A percentile compares a stretch with the other conserved stretches of the same genome.
These are phyloP conservation scores for Hypoxylon cercidicola DNA, from an alignment of 495 filamentous ascomycete genomes.

Conservation along the genomic window DNA sequence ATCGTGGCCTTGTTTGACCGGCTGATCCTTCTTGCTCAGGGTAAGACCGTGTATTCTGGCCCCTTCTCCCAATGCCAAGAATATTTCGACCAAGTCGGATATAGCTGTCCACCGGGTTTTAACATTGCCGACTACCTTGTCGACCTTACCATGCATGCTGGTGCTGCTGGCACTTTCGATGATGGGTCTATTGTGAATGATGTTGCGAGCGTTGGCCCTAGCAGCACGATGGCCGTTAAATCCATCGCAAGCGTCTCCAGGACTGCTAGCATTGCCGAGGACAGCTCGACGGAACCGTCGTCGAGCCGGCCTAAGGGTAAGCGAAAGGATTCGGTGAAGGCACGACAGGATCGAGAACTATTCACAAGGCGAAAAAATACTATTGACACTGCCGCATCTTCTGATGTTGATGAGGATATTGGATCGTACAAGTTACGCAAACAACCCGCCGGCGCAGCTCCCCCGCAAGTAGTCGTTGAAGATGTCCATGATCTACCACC, in stretches of 20 bases:
- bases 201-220: constrained; percentile 79
- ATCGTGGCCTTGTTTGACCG: constrained; percentile 99
- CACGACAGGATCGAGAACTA: constrained; percentile 87
- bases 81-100: constrained; percentile 92
- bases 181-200: constrained; percentile 69
- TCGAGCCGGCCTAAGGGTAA: constrained; percentile 70
- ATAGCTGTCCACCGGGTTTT: constrained; percentile 93
- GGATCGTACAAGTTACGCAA: constrained; percentile 71
- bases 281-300: constrained; percentile 57
- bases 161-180: constrained; percentile 51
- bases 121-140: constrained; percentile 99
- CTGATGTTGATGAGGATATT: constrained; percentile 68
- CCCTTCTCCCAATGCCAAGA: constrained; percentile 88
- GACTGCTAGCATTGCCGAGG: constrained; percentile 68
- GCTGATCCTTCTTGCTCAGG: constrained; percentile 87
- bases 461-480: constrained; percentile 72
- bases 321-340: constrained; percentile 78
- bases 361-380: constrained; percentile 82
- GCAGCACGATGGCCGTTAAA: constrained; percentile 89
- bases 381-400: constrained; percentile 73
- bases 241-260: constrained; percentile 84
- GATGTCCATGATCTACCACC: constrained; percentile 80
- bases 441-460: constrained; percentile 69
- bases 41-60: constrained; percentile 91
- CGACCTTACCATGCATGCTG: constrained; percentile 95